phyloP scores from a whole-genome alignment of 345 rosid genomes.

The Arabidopsis thaliana region TAIR10.1 NC_003076.8:1444501-1445000 shows the following conservation, averaged over 20 bases:
- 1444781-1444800: slow-evolving; percentile 47
- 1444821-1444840: slow-evolving; percentile 25
- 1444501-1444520: no score
- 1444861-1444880: not conserved
- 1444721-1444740: no score
- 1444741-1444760: not conserved
- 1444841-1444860: not conserved
- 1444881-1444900: slow-evolving; percentile 6
- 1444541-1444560: no score
- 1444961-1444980: slow-evolving; percentile 41
- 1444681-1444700: no score
- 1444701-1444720: no score
- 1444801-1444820: slow-evolving; percentile 44
- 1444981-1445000: slow-evolving; percentile 29
- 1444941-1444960: slow-evolving; percentile 51
- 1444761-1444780: slow-evolving; percentile 20
- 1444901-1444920: not conserved
- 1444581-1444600: no score
- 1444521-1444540: no score
- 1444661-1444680: no score
- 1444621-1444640: no score
- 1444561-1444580: no score
- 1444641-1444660: no score
- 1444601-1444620: no score
- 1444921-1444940: slow-evolving; percentile 40